A percentile compares a stretch with the other conserved stretches of the same genome.
These are phyloP conservation scores for Leucosporidium yakuticum DNA, from an alignment of 768 basidiomycete genomes.

Conservation along the genomic window DNA sequence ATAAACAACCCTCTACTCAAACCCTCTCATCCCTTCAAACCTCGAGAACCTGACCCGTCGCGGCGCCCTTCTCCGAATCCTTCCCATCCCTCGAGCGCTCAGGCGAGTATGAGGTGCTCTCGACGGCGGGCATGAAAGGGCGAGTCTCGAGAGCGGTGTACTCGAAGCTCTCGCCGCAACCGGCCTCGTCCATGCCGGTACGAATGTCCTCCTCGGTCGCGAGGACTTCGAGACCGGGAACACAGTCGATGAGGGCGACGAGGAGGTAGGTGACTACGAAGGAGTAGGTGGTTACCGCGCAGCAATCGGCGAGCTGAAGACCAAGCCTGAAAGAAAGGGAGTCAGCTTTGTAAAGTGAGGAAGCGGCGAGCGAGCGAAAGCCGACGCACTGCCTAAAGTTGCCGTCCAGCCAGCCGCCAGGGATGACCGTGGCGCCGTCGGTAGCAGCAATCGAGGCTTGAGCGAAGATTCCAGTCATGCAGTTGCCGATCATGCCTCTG, in stretches of 20 bases:
- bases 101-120: too few species aligned
- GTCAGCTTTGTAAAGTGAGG: background rate
- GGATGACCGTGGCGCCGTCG: conserved; percentile 59
- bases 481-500: conserved; percentile 44
- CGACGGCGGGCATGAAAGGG: too few species aligned
- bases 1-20: too few species aligned
- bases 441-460: conserved; percentile 70
- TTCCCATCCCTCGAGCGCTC: too few species aligned
- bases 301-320: conserved; percentile 8
- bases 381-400: conserved; percentile 51
- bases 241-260: conserved; percentile 3
- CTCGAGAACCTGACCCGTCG: too few species aligned
- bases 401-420: conserved; percentile 74
- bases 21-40: too few species aligned
- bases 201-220: conserved; percentile 8
- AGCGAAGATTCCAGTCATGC: conserved; percentile 79
- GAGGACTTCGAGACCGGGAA: conserved; percentile 10
- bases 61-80: too few species aligned
- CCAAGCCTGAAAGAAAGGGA: background rate
- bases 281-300: conserved; percentile 5
- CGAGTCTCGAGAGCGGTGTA: too few species aligned
- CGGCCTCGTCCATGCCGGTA: conserved; percentile 1
- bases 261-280: conserved; percentile 11
- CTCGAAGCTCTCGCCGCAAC: background rate
- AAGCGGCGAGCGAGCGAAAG: background rate